Evolutionary conservation across 2,329 filamentous ascomycete species (phyloP).

Genomic region (Cytospora piceae): DNA sequence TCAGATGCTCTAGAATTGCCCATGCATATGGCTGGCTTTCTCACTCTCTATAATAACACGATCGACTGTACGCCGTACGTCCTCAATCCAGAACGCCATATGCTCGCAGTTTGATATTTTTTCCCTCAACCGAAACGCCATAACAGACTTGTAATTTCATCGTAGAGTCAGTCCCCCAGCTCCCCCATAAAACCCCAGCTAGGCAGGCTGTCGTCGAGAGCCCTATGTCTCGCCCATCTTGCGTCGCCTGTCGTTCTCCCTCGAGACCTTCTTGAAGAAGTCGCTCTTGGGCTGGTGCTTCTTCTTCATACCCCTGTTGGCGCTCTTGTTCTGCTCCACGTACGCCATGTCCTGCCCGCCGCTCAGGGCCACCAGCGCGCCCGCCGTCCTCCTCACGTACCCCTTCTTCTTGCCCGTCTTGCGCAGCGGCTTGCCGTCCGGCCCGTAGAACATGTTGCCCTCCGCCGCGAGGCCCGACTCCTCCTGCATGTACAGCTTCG

Average conservation of each 20-base stretch:
- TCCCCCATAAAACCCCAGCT: not conserved
- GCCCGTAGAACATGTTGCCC: constrained; percentile 46
- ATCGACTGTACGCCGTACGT: not conserved
- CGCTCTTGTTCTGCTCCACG: constrained; percentile 77
- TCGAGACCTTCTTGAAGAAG: constrained; percentile 68
- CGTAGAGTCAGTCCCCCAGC: too few relatives aligned
- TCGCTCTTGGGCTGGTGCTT: constrained; percentile 59
- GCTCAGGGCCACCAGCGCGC: constrained; percentile 81
- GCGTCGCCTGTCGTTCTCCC: constrained; percentile 62
- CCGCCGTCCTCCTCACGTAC: constrained; percentile 78
- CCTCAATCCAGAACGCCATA: constrained; percentile 16
- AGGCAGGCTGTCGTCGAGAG: not conserved
- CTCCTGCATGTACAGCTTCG: constrained; percentile 36
- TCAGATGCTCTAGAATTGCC: not conserved
- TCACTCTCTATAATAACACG: not conserved
- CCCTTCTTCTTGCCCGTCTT: constrained; percentile 48
- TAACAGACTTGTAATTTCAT: not conserved
- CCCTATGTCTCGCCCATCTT: constrained; percentile 17
- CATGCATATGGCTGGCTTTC: not conserved
- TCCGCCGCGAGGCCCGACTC: constrained; percentile 37
- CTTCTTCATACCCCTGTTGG: constrained; percentile 69
- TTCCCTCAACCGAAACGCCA: not conserved
- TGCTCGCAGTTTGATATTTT: constrained; percentile 1
- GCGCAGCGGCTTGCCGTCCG: constrained; percentile 32
- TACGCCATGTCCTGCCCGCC: constrained; percentile 99